Evolutionary conservation across 768 basidiomycete species (phyloP).

Genomic region (Jaapia argillacea): DNA sequence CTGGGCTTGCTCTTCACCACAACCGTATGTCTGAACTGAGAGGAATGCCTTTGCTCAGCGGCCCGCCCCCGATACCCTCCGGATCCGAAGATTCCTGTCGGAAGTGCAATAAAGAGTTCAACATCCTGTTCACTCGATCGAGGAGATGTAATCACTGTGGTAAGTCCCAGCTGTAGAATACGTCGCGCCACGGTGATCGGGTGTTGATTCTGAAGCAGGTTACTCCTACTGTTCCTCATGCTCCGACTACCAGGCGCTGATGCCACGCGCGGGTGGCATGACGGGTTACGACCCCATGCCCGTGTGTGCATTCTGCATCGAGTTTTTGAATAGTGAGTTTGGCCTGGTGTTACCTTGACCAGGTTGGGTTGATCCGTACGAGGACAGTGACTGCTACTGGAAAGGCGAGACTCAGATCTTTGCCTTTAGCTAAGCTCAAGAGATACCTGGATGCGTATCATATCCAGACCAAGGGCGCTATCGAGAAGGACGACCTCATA

Average conservation of each 20-base stretch:
- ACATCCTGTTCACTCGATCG: constrained; percentile 50
- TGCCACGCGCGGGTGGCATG: constrained; percentile 42
- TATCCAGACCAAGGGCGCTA: constrained; percentile 47
- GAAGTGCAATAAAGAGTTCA: constrained; percentile 70
- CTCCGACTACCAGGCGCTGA: constrained; percentile 66
- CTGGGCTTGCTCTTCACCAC: too few species aligned
- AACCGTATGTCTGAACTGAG: too few species aligned
- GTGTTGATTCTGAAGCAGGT: constrained; percentile 28
- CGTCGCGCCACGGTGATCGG: background rate
- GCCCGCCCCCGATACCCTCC: constrained; percentile 38
- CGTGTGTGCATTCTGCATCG: constrained; percentile 71
- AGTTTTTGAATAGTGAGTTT: constrained; percentile 47
- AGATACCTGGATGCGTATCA: constrained; percentile 64
- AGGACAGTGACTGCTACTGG: constrained; percentile 60
- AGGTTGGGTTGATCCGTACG: constrained; percentile 3
- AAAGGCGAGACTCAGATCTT: constrained; percentile 39
- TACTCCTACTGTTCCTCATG: constrained; percentile 66
- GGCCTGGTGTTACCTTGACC: background rate
- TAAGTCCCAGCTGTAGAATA: constrained; percentile 20
- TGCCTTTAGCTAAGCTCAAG: constrained; percentile 54
- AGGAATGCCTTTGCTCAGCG: constrained; percentile 66
- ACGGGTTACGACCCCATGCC: constrained; percentile 53
- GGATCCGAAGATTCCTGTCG: constrained; percentile 36
- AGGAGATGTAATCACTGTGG: constrained; percentile 71
- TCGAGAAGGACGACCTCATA: constrained; percentile 76